Base-by-base conservation (phyloP, 768 basidiomycete genomes). In the Termitomyces heimii region DNA sequence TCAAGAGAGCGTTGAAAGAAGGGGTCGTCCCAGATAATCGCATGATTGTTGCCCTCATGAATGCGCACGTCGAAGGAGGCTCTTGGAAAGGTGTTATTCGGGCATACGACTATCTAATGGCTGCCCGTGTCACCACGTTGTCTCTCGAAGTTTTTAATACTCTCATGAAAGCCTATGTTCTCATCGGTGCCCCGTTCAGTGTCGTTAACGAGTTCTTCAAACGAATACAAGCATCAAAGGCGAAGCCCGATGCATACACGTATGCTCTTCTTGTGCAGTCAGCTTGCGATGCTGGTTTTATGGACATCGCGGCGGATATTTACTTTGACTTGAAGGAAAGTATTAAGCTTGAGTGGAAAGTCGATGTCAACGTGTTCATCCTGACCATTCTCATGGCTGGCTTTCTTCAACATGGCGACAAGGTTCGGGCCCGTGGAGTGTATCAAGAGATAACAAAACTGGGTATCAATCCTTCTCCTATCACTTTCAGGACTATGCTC, bases 111-210 rank as follows among this genome's bases (percentile, higher is more conserved):
- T 83, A 81, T 61, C 92, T 45, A 68, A 71, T 37, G 63, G 72
- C 35, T 67, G 74, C 29, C 65, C 66, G 12, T 49, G 62, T 54
- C 70, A 73, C 54, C 66, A 73, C 42, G 68, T 72, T 84, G 39
- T 74, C 80, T 42, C 78, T 88, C 66, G 79, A 83, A 49, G 77
- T 87, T 52, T 86, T 84, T 70, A 93, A 93, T 68, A 83, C 83
- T 26, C 77, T 97, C 26, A 73, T 96, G 62, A 92, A 91, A 70
- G 92, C 92, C 2, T 89, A 92, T 65, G 82, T 96, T 53, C 75
- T 88, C 47, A 80, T 91, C 35, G 92, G 89, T 26, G 83, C 91
- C 2, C 92, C 94, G 0, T 89, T 88, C 62, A 68, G 70, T 32
- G 68, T 82, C 28, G 85, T 94, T 40, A 73, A 82, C 28, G 68